phyloP scores from a whole-genome alignment of 2,329 filamentous ascomycete species.

The Corynespora cassiicola region DNA sequence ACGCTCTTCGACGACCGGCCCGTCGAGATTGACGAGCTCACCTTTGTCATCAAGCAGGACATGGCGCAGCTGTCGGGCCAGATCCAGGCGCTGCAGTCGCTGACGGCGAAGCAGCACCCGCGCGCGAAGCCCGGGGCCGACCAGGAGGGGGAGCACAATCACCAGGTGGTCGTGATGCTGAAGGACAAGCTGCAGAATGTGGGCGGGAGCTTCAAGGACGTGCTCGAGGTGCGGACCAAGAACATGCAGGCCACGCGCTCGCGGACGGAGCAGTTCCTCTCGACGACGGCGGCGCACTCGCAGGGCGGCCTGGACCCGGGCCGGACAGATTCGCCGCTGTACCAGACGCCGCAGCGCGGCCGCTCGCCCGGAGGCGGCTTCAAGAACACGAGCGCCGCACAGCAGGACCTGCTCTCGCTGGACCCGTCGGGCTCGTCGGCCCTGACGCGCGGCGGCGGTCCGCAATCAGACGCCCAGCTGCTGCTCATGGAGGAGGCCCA shows the following conservation, averaged over 20 bases:
- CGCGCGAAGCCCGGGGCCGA: conserved; percentile 57
- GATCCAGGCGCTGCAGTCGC: conserved; percentile 80
- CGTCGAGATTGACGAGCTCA: conserved; percentile 95
- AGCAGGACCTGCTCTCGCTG: conserved; percentile 77
- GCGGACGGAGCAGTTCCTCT: conserved; percentile 95
- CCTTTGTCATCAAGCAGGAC: conserved; percentile 98
- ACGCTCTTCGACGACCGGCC: conserved; percentile 97
- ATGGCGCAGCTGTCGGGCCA: conserved; percentile 84
- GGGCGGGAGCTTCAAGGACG: conserved; percentile 94
- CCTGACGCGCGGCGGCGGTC: conserved; percentile 51
- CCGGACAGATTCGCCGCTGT: conserved; percentile 84
- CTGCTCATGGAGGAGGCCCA: conserved; percentile 89
- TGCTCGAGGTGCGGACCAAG: conserved; percentile 93
- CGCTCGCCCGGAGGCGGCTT: conserved; percentile 60
- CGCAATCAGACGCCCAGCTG: conserved; percentile 82
- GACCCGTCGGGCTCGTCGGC: conserved; percentile 67
- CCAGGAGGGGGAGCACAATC: conserved; percentile 96
- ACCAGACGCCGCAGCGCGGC: conserved; percentile 75
- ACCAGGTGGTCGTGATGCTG: conserved; percentile 91
- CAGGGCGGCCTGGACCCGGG: conserved; percentile 66
- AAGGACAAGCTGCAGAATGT: conserved; percentile 94
- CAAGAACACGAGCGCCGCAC: conserved; percentile 52
- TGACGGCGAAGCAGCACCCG: conserved; percentile 80
- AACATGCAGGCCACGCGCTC: conserved; percentile 95
- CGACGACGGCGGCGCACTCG: conserved; percentile 80